Conservation (phyloP, 768 basidiomycete species). For the Lentinula boryana region DNA sequence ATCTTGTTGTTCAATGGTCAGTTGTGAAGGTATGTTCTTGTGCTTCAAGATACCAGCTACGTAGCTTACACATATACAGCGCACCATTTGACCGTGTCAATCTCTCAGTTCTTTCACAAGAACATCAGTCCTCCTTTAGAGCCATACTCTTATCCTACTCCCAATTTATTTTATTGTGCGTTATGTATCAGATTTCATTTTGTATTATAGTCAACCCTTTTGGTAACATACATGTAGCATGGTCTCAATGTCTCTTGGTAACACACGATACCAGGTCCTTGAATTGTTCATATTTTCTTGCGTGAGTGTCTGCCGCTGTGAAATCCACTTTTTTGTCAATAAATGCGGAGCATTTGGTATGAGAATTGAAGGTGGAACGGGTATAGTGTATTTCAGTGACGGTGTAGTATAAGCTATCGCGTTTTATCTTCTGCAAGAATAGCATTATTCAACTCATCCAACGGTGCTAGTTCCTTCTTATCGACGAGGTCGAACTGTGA, state of each 20-base stretch:
- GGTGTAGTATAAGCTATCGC: conserved; percentile 17
- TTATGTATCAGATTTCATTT: too few relatives aligned
- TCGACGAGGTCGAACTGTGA: conserved; percentile 87
- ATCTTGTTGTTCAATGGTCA: conserved; percentile 71
- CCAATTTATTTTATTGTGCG: too few relatives aligned
- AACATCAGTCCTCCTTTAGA: too few relatives aligned
- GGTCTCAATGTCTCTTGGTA: not conserved
- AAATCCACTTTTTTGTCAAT: too few relatives aligned
- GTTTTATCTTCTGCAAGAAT: conserved; percentile 56
- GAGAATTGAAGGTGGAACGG: not conserved
- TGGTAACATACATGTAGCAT: not conserved
- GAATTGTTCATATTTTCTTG: too few relatives aligned
- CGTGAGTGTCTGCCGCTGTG: too few relatives aligned
- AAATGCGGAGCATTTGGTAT: too few relatives aligned
- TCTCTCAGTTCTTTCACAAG: too few relatives aligned
- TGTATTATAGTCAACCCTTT: too few relatives aligned
- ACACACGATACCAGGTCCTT: too few relatives aligned
- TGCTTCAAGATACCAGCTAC: not conserved
- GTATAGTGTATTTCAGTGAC: not conserved
- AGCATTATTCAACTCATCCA: conserved; percentile 93
- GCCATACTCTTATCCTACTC: too few relatives aligned
- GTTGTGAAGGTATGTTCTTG: conserved; percentile 57
- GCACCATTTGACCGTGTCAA: not conserved
- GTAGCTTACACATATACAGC: not conserved
- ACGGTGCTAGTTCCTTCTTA: conserved; percentile 90